Evolutionary conservation across 129 eudicot species (phyloP), one percentile per base, ranked within the genome.

Genomic region (Arctium lappa): DNA sequence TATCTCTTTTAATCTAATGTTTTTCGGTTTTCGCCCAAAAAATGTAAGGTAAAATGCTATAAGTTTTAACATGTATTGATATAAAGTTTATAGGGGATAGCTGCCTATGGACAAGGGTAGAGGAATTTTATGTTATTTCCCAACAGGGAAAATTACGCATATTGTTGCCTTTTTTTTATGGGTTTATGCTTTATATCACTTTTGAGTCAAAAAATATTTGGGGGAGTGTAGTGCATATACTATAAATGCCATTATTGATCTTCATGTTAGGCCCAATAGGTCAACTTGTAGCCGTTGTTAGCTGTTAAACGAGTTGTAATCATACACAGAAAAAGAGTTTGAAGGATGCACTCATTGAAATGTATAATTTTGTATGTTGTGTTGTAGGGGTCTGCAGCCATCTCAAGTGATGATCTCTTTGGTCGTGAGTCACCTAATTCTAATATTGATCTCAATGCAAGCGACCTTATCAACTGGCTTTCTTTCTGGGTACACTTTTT

Each of bases 331-430:
- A 42, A 42, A 42, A 8, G 50, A 12, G 50, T 42, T 11, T 8
- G 2, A 42, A 11, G 8, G 62, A 73, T 22, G 27, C 27, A 22
- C 27, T 22, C 27, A 22, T 39, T 73, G 48, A 65, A 32, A 2
- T 4, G 27, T 65, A 69, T 69, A 8, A 22, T 29, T 37, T 22
- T 75, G 33, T 27, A 27, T 22, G 30, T 2, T 50, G 27, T 50
- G 31, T 12, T 72, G 13, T 71, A 93, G 98, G 90, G 97, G 62
- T 91, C 97, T 44, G 80, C 86, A 0, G 79, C 98, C 70, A 93
- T 93, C 81, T 93, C 98, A 74, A 93, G 98, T 87, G 98, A 91
- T 39, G 98, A 91, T 82, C 91, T 93, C 2, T 93, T 89, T 86
- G 97, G 97, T 34, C 60, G 84, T 56, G 84, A 76, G 73, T 34